These are phyloP conservation scores for Priceomyces melissophilus DNA, from an alignment of 805 yeast species.

Conservation along the genomic window DNA sequence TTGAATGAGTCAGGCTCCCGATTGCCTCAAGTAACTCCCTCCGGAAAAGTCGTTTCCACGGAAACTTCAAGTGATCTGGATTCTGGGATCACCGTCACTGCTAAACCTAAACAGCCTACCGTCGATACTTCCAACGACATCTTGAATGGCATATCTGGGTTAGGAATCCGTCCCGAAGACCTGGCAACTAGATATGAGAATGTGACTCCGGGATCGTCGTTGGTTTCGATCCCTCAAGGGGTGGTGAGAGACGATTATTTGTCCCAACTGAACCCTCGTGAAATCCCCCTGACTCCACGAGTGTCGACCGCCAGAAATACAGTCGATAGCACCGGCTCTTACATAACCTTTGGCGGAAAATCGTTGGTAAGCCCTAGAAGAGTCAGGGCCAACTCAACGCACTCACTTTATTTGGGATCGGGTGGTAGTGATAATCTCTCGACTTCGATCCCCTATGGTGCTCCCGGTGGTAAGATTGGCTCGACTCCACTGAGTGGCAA, in stretches of 20 bases:
- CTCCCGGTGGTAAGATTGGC: constrained; percentile 55
- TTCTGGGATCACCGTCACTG: not conserved
- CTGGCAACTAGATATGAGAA: not conserved
- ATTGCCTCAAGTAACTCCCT: constrained; percentile 8
- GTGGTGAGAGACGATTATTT: constrained; percentile 8
- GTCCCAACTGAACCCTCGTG: constrained; percentile 4
- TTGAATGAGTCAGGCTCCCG: constrained; percentile 31
- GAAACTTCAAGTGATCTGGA: not conserved
- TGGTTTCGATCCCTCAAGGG: not conserved
- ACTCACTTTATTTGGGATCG: constrained; percentile 33
- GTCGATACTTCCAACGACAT: not conserved
- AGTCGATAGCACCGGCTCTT: constrained; percentile 9
- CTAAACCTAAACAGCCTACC: not conserved
- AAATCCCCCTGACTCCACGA: constrained; percentile 7
- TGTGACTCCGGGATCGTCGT: not conserved
- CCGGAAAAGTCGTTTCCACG: not conserved
- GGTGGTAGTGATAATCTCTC: constrained; percentile 45
- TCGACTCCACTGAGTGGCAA: constrained; percentile 1
- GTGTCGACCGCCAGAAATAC: not conserved
- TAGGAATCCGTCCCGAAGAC: not conserved
- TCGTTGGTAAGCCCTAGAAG: constrained; percentile 37
- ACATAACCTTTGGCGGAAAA: constrained; percentile 11
- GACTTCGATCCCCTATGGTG: constrained; percentile 64
- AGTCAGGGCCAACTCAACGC: constrained; percentile 38
- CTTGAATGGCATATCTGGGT: constrained; percentile 3